Evolutionary conservation across 2,329 filamentous ascomycete species (phyloP), one percentile per base, ranked within the genome.

Genomic region (Coniochaeta sp.): DNA sequence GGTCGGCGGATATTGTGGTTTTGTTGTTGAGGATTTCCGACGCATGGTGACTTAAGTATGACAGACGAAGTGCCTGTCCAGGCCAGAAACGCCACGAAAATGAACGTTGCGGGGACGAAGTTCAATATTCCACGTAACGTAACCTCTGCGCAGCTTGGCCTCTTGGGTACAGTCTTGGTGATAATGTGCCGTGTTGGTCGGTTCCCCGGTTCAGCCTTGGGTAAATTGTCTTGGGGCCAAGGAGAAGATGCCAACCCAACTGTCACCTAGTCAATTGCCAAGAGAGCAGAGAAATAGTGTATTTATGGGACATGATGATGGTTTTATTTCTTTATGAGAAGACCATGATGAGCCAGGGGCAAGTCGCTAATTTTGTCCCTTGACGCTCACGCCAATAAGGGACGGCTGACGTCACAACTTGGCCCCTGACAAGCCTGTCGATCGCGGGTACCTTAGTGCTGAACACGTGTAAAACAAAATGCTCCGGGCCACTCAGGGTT

Each of bases 1-100:
- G 5, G 68, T 63, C 36, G 63, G 59, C 9, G n/a, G 19, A 55
- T 47, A 47, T 47, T 47, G n/a, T 11, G 47, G 47, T 1, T 31
- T 28, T n/a, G 24, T 7, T 22, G 24, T 43, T 28, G 34, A 38
- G 34, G 55, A 57, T 26, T 17, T 52, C 11, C 26, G 31, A 8
- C 44, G 43, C 43, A 28, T 43, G 33, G 19, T 58, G 55, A 12
- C 31, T 19, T 33, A 26, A 19, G 17, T 57, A 47, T 47, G 43
- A 47, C 22, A 9, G 3, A 40, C 3, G 38, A 40, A 17, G 6
- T 40, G 16, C 16, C 16, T 4, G 5, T 6, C 17, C 38, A 40
- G 38, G 6, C 38, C 9, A 22, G 12, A 52, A 52, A 31, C 6
- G 47, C 5, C 11, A 52, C 12, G 6, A 31, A 9, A 47, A 26